Evolutionary conservation across 78 protist genomes (phyloP).

Genomic region (Diacronema lutheri): DNA sequence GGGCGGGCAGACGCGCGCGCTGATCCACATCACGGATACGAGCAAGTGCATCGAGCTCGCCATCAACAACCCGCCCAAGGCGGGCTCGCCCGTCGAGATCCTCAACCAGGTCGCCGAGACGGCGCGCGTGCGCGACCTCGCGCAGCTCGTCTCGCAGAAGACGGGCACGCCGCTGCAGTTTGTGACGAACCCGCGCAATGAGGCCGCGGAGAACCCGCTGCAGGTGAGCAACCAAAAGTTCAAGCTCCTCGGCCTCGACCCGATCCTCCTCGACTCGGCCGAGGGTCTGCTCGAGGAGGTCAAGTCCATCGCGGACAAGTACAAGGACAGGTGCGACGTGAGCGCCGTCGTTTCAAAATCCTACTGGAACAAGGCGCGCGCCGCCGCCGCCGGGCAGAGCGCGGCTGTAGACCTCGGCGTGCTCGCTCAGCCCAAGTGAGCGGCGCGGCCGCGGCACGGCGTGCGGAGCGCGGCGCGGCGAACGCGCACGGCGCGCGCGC

Average conservation of each 20-base stretch:
- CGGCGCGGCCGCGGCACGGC: no score
- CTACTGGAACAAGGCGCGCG: background rate
- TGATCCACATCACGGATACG: constrained; percentile 43
- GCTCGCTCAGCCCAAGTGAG: no score
- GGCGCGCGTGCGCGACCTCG: constrained; percentile 41
- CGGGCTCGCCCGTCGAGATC: constrained; percentile 37
- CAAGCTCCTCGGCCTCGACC: constrained; percentile 15
- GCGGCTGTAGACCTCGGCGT: no score
- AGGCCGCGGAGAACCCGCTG: constrained; percentile 36
- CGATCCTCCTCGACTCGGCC: constrained; percentile 5
- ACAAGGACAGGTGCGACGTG: background rate
- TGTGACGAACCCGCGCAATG: constrained; percentile 35
- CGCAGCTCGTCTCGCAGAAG: background rate
- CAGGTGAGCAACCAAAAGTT: constrained; percentile 31
- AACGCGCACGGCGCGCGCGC: no score
- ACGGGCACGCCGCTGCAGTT: constrained; percentile 22
- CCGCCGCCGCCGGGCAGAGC: background rate
- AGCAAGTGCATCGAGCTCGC: constrained; percentile 25
- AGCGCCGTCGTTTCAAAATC: background rate
- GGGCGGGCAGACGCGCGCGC: constrained; percentile 54
- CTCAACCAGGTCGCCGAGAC: constrained; percentile 50
- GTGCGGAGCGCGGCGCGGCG: no score
- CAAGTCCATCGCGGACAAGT: background rate
- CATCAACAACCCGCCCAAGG: constrained; percentile 19
- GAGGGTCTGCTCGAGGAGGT: constrained; percentile 30